Evolutionary conservation across 2,329 filamentous ascomycete species (phyloP), one percentile per base, ranked within the genome.

Genomic region (Colletotrichum phormii): DNA sequence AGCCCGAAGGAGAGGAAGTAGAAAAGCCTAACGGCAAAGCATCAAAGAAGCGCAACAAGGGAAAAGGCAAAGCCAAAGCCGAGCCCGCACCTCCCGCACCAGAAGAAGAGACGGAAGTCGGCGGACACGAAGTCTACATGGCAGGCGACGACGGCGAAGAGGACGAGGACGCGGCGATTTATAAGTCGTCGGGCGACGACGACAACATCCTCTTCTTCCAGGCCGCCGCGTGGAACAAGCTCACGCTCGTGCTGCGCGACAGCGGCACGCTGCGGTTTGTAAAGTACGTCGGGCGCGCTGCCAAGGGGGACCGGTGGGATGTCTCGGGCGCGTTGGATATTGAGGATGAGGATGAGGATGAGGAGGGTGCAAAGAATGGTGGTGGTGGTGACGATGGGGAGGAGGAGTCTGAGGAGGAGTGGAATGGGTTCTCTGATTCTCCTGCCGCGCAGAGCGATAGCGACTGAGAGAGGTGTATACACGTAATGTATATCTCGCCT

Each of bases 221-320:
- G 81, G 86, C 87, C 9, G 87, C 89, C 1, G 82, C 89, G 18
- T 99, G 97, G 97, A 98, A 98, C 82, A 94, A 93, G 75, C 88
- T 99, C 85, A 95, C 93, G 75, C 90, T 99, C 76, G 97, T 98
- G 37, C 85, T 98, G 76, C 89, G 97, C 71, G 97, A 99, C 80
- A 91, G 90, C 76, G 95, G 94, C 15, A 93, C 93, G 15, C 86
- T 99, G 79, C 92, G 94, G 81, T 99, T 99, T 80, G 95, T 98
- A 79, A 99, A 98, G 86, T 99, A 98, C 81, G 93, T 99, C 26
- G 97, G 93, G 82, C 88, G 88, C 72, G 90, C 88, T 63, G 97
- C 97, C 8, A 90, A 90, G 79, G 97, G 97, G 0, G 97, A 98
- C 83, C 89, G 97, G 55, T 98, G 95, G 95, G 97, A 99, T 84